Evolutionary conservation across 371 early-diverging fungal genomes (phyloP).

Genomic region (Batkoa obscura): DNA sequence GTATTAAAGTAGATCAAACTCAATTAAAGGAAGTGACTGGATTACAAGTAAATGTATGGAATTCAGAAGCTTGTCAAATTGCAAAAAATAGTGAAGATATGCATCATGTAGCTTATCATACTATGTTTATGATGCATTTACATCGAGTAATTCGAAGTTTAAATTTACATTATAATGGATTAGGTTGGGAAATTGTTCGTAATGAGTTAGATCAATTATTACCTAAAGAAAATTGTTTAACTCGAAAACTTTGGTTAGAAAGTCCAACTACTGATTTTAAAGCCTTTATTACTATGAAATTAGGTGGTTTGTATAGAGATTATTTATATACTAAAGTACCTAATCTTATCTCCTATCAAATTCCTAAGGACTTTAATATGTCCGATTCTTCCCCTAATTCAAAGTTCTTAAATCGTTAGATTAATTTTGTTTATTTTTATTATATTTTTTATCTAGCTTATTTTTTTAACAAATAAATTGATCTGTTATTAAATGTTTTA

Average conservation of each 20-base stretch:
- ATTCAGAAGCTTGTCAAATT: constrained; percentile 27
- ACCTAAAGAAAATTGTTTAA: constrained; percentile 18
- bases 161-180: constrained; percentile 34
- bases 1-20: constrained; percentile 35
- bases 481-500: no score
- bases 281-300: constrained; percentile 46
- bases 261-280: constrained; percentile 25
- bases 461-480: no score
- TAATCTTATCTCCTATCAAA: constrained; percentile 3
- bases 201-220: constrained; percentile 21
- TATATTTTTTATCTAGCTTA: no score
- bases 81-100: constrained; percentile 30
- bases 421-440: no score
- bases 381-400: no score
- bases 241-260: constrained; percentile 26
- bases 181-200: constrained; percentile 41
- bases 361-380: not conserved
- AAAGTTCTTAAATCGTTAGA: no score
- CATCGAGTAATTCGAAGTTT: constrained; percentile 47
- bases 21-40: constrained; percentile 23
- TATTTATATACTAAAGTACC: not conserved
- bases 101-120: constrained; percentile 24
- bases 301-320: constrained; percentile 43
- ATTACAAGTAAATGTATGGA: constrained; percentile 26
- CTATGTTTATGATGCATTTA: constrained; percentile 41